Base-by-base conservation (phyloP, 305 asterid genomes). In the Euphrasia arctica region DNA sequence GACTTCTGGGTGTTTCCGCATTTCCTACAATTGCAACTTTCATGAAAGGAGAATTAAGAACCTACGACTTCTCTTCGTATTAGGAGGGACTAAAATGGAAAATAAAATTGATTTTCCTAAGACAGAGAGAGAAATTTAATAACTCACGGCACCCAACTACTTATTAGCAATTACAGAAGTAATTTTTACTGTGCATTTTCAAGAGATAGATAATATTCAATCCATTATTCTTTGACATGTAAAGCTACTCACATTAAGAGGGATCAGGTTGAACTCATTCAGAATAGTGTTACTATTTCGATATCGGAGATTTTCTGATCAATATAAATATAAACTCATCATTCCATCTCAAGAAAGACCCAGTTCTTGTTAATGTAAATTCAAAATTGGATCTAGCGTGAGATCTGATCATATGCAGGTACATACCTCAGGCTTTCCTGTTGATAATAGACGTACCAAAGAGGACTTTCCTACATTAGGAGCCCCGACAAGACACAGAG, bases 391-490 rank as follows among this genome's bases (percentile, higher is more conserved):
- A 49, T 29, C 18, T 28, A 49, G 36, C 41, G 32, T 68, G 68
- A 63, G 56, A 63, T 65, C 31, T 70, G 60, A 56, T 18, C 48
- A 18, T 34, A 34, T 67, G 57, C 45, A 50, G 72, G 60, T 22
- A 51, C 80, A 18, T 78, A 91, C 98, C 95, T 92, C 98, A 49
- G 98, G 98, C 80, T 92, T 92, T 75, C 97, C 97, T 59, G 98
- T 92, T 22, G 98, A 92, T 70, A 92, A 84, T 39, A 92, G 72
- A 42, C 96, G 97, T 58, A 92, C 98, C 88, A 92, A 85, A 61
- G 98, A 89, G 63, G 98, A 89, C 74, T 92, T 92, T 74, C 98
- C 98, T 5, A 92, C 98, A 70, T 92, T 92, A 50, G 98, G 98
- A 67, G 98, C 97, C 63, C 98, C 98, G 57, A 89, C 96, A 70